Base-by-base conservation (phyloP, 2,329 filamentous ascomycete species). In the Fusarium sp. region DNA sequence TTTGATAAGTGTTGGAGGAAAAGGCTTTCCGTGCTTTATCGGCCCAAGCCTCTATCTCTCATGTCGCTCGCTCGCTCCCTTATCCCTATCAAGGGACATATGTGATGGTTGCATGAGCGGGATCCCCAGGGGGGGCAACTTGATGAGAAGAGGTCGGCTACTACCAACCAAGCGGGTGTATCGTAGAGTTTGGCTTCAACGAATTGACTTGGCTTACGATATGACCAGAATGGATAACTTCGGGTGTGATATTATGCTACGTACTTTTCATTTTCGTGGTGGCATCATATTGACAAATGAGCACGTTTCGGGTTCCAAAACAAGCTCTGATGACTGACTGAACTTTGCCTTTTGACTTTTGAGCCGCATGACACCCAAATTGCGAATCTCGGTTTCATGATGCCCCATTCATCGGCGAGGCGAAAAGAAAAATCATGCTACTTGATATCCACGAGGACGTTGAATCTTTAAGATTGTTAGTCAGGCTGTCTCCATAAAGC, bases 251-350 rank as follows among this genome's bases (percentile, higher is more conserved):
- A 33, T 57, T 26, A 53, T 18, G 27, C 17, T 33, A 55, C 58
- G 38, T 33, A 54, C 35, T 40, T 15, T 23, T 32, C 23, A 27
- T 27, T 44, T 35, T 53, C 46, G 33, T 18, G 32, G 53, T 69
- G 59, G 59, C 64, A 69, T 69, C 64, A 69, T 64, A 15, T 41
- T 27, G 50, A 37, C 17, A 32, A 33, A 44, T 53, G 60, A 69
- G 65, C 64, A 69, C 54, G 48, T 69, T 69, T 64, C 64, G 64
- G 66, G 17, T 60, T 18, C n/a, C 54, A 62, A 46, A 59, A 57
- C 42, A 57, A 57, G 54, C 41, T 57, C 40, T 27, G 40, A 50
- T 27, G 53, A 33, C 35, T 49, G 30, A 48, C 35, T 49, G 30
- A 48, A 56, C 40, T 56, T 56, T 46, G 23, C 30, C 37, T 48